Base-by-base conservation (phyloP, 148 eudicot genomes). In the Rhododendron griersonianum region DNA sequence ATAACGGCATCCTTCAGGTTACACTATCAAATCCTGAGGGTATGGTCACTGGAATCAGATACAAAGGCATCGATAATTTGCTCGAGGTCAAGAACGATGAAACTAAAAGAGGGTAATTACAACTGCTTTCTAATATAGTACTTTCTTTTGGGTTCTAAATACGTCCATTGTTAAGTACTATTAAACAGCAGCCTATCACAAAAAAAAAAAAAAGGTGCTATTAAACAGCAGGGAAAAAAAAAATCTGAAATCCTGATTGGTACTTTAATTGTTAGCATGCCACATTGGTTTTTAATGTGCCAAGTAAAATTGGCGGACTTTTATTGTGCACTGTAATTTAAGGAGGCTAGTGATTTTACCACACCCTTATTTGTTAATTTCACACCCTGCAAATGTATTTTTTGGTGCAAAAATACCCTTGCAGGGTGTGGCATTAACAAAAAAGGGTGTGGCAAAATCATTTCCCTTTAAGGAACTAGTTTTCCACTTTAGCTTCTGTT, bases 11-110 rank as follows among this genome's bases (percentile, higher is more conserved):
- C 48, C 85, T 94, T 16, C 86, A 92, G 91, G 92, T 97, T 14
- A 97, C 98, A 28, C 50, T 97, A 80, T 94, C 98, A 1, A 95
- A 94, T 14, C 98, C 98, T 44, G 95, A 76, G 67, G 99, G 99
- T 10, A 90, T 92, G 80, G 91, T 97, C 48, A 93, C 96, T 13
- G 92, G 91, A 76, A 91, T 97, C 4, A 85, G 85, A 47, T 97
- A 89, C 85, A 92, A 93, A 51, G 93, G 95, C 61, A 89, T 97
- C 30, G 92, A 93, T 55, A 95, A 97, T 91, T 84, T 97, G 90
- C 98, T 97, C 25, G 98, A 94, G 88, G 85, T 81, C 82, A 85
- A 55, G 11, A 95, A 94, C 21, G 84, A 81, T 9, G 95, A 93
- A 88, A 89, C 84, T 41, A 91, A 92, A 79, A 88, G 99, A 89